Evolutionary conservation across 2,329 filamentous ascomycete species (phyloP), one percentile per base, ranked within the genome.

Genomic region (Clonostachys rosea): DNA sequence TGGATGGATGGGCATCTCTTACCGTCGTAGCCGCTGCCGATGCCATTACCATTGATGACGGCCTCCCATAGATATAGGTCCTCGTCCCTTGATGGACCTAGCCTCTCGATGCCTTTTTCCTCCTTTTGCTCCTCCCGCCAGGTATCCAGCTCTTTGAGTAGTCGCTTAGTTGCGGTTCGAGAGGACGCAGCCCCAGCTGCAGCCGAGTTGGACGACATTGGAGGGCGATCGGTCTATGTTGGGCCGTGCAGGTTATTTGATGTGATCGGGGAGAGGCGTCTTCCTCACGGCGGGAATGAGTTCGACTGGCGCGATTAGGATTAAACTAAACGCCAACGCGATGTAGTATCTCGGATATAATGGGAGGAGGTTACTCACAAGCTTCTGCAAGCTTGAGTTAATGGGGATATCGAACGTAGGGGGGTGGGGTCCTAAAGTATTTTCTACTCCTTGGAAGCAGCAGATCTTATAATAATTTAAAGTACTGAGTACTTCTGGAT

Each of bases 21-120:
- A 81, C 79, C 71, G 50, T 83, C 78, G 50, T 83, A 83, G 10
- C 79, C 79, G 33, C 59, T 62, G 2, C 77, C 78, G 18, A 83
- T 60, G 16, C 73, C 79, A 48, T 67, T 64, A n/a, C 79, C 81
- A 54, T 79, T 81, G 47, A 85, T 71, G 45, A 84, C 78, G 30
- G 79, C 74, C 62, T 81, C 73, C 78, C 81, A 83, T 43, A 62
- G 62, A 51, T 83, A 65, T 47, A 85, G 62, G 57, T 81, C 72
- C 50, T 71, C 72, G 50, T 80, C 78, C 52, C 60, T 61, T 36
- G 72, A 67, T 18, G 80, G 78, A 0, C 77, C 78, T 5, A 84
- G 74, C 12, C 80, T 71, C 66, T 83, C 78, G 54, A 84, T 78
- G 41, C 79, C 79, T 53, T 61, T 61, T 56, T 80, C 77, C 39